Base-by-base conservation (phyloP, 495 filamentous ascomycete genomes). In the Penicillium ucsense region DNA sequence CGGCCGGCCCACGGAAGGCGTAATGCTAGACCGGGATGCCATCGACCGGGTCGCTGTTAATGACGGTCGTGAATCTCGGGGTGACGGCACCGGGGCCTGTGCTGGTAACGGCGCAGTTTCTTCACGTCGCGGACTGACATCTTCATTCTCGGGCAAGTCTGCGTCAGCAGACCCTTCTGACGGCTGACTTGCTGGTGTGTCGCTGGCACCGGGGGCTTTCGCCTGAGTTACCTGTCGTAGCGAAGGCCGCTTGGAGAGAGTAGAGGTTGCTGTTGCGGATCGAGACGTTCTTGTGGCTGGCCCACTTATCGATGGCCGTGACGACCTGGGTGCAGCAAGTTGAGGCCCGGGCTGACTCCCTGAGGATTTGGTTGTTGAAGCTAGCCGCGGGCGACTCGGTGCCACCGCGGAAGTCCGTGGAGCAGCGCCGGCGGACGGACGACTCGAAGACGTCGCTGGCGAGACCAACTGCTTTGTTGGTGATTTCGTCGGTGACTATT, bases 401-500 rank as follows among this genome's bases (percentile, higher is more conserved):
- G 62, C 72, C 37, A 50, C 67, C 34, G 55, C 68, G 50, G 73
- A 59, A 8, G 68, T 61, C 31, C 64, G 68, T 20, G 64, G 77
- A 34, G 72, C 74, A 35, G 79, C 85, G 47, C 83, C 64, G 11
- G 62, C 48, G 1, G 69, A 70, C 3, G 66, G 54, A 36, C 64
- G 62, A 41, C 69, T 76, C 5, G 83, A 83, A 28, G 72, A 63
- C 12, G 74, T 70, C 31, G 82, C 82, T 10, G 81, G 68, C 3
- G 73, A 57, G 3, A 77, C 71, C 7, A 87, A 64, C 50, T 87
- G 85, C 60, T 94, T 91, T 7, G 85, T 88, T 6, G 88, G 86
- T 4, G 84, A 88, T 57, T 86, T 88, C 0, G 78, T 82, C 4
- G 88, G 86, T 31, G 85, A 87, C 84, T 88, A 48, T 37, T 31